Percentiles rank a stretch among this genome's conserved stretches.
Conservation (phyloP, 176 grass and related monocot genomes). For the Carex pumila region DNA sequence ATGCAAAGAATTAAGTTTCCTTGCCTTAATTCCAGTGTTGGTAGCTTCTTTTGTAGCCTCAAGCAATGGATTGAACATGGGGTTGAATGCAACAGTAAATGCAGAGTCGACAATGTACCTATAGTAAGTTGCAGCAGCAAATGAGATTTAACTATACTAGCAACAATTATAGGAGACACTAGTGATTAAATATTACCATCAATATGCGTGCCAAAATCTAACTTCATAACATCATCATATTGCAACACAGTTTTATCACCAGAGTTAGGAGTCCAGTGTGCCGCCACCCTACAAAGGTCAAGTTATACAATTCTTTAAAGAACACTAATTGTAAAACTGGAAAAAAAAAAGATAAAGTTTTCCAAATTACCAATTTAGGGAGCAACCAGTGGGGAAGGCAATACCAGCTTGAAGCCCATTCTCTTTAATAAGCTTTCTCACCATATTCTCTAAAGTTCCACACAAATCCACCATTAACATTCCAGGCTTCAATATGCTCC, state of each 20-base stretch:
- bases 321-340: background rate
- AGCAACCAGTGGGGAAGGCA: constrained; percentile 51
- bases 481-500: constrained; percentile 84
- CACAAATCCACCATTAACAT: constrained; percentile 94
- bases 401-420: constrained; percentile 52
- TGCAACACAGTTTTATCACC: constrained; percentile 92
- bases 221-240: constrained; percentile 99
- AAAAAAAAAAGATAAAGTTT: background rate
- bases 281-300: constrained; percentile 62
- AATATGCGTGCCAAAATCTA: constrained; percentile 98
- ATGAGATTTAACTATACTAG: background rate
- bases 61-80: constrained; percentile 96
- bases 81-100: constrained; percentile 97
- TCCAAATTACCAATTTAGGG: constrained; percentile 36
- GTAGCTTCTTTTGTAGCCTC: constrained; percentile 90
- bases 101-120: constrained; percentile 93
- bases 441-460: constrained; percentile 53
- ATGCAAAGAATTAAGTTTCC: constrained; percentile 2
- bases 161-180: background rate
- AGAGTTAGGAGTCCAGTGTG: constrained; percentile 98
- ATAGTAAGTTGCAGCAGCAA: constrained; percentile 5
- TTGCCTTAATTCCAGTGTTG: constrained; percentile 89
- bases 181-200: constrained; percentile 53
- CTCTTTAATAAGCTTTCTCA: constrained; percentile 33
- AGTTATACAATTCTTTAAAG: background rate